Base-by-base conservation (phyloP, 177 flowering plant species). In the Vitis hybrid region DNA sequence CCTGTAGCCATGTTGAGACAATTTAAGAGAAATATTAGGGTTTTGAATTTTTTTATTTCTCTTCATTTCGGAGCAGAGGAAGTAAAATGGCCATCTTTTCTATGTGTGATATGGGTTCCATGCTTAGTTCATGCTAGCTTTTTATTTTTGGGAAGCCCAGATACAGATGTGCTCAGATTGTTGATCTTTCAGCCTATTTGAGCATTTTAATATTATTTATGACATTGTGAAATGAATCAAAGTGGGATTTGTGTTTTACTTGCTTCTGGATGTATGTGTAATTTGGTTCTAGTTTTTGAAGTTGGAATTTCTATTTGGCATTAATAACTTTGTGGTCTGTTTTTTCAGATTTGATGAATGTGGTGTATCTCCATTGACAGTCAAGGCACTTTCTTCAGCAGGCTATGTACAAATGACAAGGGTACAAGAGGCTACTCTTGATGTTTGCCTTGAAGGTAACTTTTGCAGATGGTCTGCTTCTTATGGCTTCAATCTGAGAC, bases 371-470 rank as follows among this genome's bases (percentile, higher is more conserved):
- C 87, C 94, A 62, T 75, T 90, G 79, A 90, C 97, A 12, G 74
- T 92, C 63, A 90, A 87, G 75, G 97, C 97, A 31, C 91, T 94
- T 33, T 74, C 90, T 31, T 83, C 76, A 55, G 91, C 98, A 67
- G 97, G 97, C 26, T 92, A 86, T 82, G 71, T 84, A 71, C 89
- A 84, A 70, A 86, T 92, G 97, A 94, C 98, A 50, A 81, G 68
- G 74, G 95, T 94, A 48, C 98, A 92, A 71, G 97, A 88, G 76
- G 91, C 95, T 50, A 83, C 94, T 50, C 80, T 92, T 62, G 70
- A 90, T 74, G 80, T 72, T 76, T 85, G 81, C 74, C 87, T 92
- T 70, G 93, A 86, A 45, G 97, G 97, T 90, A 75, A 57, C 78
- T 60, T 74, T 26, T 26, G 29, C 29, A 26, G 29, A 26, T 26